Evolutionary conservation across 1,139 yeast genomes (phyloP).

Genomic region (Trichomonascaceae sp.): DNA sequence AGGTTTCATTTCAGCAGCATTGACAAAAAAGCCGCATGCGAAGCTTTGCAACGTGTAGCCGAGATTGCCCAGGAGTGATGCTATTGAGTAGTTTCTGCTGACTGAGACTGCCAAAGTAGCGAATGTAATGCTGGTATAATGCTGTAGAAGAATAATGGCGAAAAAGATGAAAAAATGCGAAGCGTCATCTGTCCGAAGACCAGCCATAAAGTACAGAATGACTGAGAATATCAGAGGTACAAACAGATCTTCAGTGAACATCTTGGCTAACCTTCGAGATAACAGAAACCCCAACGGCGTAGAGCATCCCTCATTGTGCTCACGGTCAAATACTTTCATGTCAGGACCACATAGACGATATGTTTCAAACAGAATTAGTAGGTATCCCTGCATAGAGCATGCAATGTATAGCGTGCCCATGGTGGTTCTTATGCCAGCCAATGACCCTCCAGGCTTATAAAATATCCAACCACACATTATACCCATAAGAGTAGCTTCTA

Average conservation of each 20-base stretch:
- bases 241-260: conserved; percentile 64
- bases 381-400: conserved; percentile 61
- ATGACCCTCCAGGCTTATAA: conserved; percentile 41
- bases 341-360: conserved; percentile 67
- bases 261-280: conserved; percentile 61
- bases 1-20: conserved; percentile 70
- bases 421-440: conserved; percentile 63
- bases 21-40: conserved; percentile 78
- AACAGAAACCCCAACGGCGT: conserved; percentile 60
- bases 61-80: conserved; percentile 57
- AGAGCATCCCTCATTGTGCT: conserved; percentile 65
- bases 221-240: conserved; percentile 52
- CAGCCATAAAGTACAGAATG: conserved; percentile 69
- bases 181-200: conserved; percentile 44
- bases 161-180: conserved; percentile 59
- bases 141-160: conserved; percentile 50
- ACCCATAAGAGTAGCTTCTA: conserved; percentile 55
- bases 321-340: conserved; percentile 64
- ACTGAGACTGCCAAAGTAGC: conserved; percentile 55
- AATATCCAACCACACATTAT: conserved; percentile 71
- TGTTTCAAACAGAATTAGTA: conserved; percentile 64
- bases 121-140: conserved; percentile 49
- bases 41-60: conserved; percentile 67
- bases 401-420: conserved; percentile 61
- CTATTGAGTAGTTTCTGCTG: conserved; percentile 58